Evolutionary conservation across 192 early-diverging fungal species (phyloP).

Genomic region (Umbelopsis ramanniana): DNA sequence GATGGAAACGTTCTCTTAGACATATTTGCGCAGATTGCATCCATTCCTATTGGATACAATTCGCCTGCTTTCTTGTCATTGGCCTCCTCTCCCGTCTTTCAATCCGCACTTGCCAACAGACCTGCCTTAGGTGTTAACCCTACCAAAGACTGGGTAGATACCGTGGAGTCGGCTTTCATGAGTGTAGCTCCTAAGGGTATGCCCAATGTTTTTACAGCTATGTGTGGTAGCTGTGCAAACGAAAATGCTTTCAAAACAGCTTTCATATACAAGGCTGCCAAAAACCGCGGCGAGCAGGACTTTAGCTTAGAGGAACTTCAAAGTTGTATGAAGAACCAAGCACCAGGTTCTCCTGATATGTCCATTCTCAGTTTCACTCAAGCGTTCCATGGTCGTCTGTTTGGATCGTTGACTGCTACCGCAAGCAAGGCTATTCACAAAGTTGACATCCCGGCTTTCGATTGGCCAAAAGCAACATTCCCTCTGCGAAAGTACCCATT

Average conservation of each 20-base stretch:
- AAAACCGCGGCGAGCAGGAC: conserved; percentile 47
- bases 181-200: conserved; percentile 67
- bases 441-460: conserved; percentile 75
- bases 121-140: conserved; percentile 72
- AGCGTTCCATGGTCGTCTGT: conserved; percentile 72
- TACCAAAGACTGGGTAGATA: conserved; percentile 61
- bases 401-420: conserved; percentile 71
- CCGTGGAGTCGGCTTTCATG: conserved; percentile 67
- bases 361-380: conserved; percentile 67
- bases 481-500: conserved; percentile 71
- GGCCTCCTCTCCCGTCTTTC: conserved; percentile 58
- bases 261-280: conserved; percentile 65
- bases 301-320: conserved; percentile 48
- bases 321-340: conserved; percentile 67
- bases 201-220: conserved; percentile 71
- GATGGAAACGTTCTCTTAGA: conserved; percentile 75
- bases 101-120: conserved; percentile 64
- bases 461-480: conserved; percentile 67
- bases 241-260: conserved; percentile 79
- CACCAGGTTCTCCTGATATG: conserved; percentile 67
- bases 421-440: conserved; percentile 75
- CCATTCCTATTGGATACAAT: conserved; percentile 78
- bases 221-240: conserved; percentile 77
- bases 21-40: conserved; percentile 75
- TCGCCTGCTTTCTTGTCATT: conserved; percentile 58